Evolutionary conservation across 1,139 yeast species (phyloP), one percentile per base, ranked within the genome.

Genomic region (Meyerozyma elateridarum): DNA sequence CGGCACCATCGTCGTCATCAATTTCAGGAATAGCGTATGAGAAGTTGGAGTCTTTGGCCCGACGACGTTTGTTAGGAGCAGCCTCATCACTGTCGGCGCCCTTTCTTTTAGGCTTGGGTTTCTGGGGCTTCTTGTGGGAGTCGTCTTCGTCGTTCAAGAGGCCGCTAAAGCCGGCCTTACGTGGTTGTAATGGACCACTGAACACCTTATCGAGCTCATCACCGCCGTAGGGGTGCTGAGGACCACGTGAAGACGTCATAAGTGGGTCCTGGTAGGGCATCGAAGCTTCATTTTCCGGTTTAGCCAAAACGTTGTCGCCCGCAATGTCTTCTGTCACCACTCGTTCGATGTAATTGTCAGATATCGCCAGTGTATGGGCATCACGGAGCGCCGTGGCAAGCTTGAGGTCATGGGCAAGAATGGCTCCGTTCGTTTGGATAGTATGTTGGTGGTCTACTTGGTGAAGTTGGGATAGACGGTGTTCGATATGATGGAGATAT

Each of bases 281-380:
- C 8, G 24, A 38, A 30, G 44, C 49, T 30, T 45, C 44, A 38
- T 40, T 42, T 31, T 42, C 42, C 36, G 42, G 44, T 20, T 49
- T 44, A 33, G 43, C 51, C 5, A 46, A 40, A 25, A 45, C 44
- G 36, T 44, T 44, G 40, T 42, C 42, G 35, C 44, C 45, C 27
- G 47, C 33, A 25, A 64, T 44, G 42, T 64, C 60, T 42, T 63
- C 66, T 29, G 64, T 54, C 29, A 63, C 57, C 34, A 56, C 56
- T 33, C 68, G 49, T 35, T 64, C 65, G 28, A 63, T 45, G 45
- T 60, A 56, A 43, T 61, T 59, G 33, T 54, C 41, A 11, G 66
- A 47, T 34, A 61, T 42, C 22, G 57, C 42, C 35, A 48, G 49
- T 36, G 27, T 17, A 13, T 18, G 27, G 8, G 27, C 8, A 18